Conservation (phyloP, 106 monocot species). For the Amphibolis antarctica region DNA sequence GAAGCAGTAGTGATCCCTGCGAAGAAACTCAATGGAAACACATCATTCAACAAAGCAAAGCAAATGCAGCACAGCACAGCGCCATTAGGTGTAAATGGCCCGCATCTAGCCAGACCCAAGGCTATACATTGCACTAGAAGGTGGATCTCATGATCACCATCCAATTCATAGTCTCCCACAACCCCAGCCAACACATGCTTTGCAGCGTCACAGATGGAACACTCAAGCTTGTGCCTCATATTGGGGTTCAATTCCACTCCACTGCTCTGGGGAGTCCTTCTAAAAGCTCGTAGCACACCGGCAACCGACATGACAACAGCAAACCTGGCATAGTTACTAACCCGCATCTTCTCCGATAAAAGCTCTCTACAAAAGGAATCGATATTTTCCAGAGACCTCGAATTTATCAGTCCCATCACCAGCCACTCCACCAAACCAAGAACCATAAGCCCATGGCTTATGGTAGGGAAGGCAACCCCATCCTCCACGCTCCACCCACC, state of each 20-base stretch:
- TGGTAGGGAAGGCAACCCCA: neutral
- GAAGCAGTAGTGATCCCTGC: constrained; percentile 12
- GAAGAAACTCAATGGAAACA: constrained; percentile 43
- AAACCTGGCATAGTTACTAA: constrained; percentile 16
- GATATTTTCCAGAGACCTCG: constrained; percentile 20
- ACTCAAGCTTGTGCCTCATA: constrained; percentile 35
- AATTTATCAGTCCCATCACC: constrained; percentile 26
- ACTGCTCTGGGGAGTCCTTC: constrained; percentile 22
- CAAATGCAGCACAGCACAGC: constrained; percentile 45
- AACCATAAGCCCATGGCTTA: constrained; percentile 50
- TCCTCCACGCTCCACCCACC: constrained; percentile 22
- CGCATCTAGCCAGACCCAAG: constrained; percentile 58
- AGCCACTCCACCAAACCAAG: constrained; percentile 66
- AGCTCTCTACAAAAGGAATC: constrained; percentile 29
- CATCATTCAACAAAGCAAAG: constrained; percentile 33
- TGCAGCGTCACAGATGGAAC: constrained; percentile 38
- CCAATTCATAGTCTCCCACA: constrained; percentile 8
- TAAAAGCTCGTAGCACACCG: constrained; percentile 62
- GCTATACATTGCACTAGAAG: constrained; percentile 57
- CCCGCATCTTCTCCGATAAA: constrained; percentile 17
- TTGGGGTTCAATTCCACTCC: constrained; percentile 21
- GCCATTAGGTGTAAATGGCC: constrained; percentile 24
- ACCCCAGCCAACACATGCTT: constrained; percentile 19
- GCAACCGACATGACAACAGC: constrained; percentile 44
- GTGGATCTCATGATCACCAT: constrained; percentile 9